Evolutionary conservation across 371 early-diverging fungal genomes (phyloP), one percentile per base, ranked within the genome.

Genomic region (Mucor mucedo): DNA sequence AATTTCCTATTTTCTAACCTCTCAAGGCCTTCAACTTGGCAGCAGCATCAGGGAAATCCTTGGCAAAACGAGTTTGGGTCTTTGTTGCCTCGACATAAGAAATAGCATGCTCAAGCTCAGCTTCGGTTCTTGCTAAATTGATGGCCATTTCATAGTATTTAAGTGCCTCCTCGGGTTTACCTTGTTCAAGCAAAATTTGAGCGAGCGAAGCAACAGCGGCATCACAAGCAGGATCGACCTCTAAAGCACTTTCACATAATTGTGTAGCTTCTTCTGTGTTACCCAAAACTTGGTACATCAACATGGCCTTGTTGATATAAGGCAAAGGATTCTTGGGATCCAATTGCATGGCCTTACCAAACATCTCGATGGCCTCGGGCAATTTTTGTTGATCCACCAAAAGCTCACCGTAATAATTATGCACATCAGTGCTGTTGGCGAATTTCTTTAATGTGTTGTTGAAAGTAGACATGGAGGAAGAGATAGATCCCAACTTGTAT

Each of bases 321-420:
- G 97, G 95, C 49, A 96, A 79, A 11, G 97, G 94, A 70, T 91
- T 92, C 48, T 80, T 79, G 21, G 87, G 82, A 50, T 87, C 84
- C 66, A 93, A 71, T 40, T 80, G 77, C 63, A 91, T 87, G 6
- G 93, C 90, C 72, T 91, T 92, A 62, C 89, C 87, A 71, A 93
- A 94, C 75, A 84, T 83, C 13, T 86, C 84, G 60, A 83, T 73
- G 7, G 94, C 93, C 64, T 93, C 91, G 9, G 86, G 84, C 44
- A 89, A 83, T 47, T 85, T 84, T 70, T 92, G 92, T 71, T 93
- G 91, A 66, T 98, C 98, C 55, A 94, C 80, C 49, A 96, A 76
- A 21, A 98, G 84, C 79, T 98, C 98, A 71, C 96, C 98, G 62
- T 95, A 94, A 79, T 97, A 98, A 84, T 97, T 97, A 85, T 86